Conservation (phyloP, 495 filamentous ascomycete genomes). For the Aspergillus baeticus region DNA sequence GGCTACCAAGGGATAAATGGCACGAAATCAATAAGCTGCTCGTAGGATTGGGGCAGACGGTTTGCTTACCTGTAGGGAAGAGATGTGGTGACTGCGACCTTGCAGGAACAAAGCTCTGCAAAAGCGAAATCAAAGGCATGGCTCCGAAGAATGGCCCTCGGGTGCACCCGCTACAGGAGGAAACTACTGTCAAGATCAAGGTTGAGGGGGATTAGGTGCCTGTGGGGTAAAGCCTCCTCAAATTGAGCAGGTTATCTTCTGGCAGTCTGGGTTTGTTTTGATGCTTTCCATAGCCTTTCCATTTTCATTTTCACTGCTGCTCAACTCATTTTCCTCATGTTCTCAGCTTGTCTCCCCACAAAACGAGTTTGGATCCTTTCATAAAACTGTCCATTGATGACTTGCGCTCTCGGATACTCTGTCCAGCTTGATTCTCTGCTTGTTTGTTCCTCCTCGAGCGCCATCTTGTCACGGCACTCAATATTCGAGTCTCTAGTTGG, state of each 20-base stretch:
- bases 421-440: neutral
- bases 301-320: neutral
- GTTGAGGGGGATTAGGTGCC: slow-evolving; percentile 23
- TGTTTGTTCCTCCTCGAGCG: neutral
- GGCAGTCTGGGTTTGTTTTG: neutral
- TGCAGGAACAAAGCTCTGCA: slow-evolving; percentile 71
- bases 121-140: slow-evolving; percentile 53
- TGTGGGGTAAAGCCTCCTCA: neutral
- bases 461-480: neutral
- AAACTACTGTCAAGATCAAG: slow-evolving; percentile 35
- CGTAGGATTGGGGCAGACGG: slow-evolving; percentile 86
- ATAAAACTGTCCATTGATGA: neutral
- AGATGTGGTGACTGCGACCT: slow-evolving; percentile 82
- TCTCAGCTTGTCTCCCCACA: neutral
- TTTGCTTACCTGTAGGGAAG: slow-evolving; percentile 77
- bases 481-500: neutral
- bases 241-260: neutral
- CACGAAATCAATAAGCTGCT: slow-evolving; percentile 92
- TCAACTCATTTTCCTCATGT: neutral
- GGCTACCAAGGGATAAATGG: slow-evolving; percentile 87
- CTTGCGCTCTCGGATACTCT: neutral
- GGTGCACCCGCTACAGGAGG: slow-evolving; percentile 48
- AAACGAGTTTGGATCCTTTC: neutral
- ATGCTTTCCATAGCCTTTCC: neutral
- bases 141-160: slow-evolving; percentile 26